Conservation (phyloP, 768 basidiomycete species). For the Termitomyces sp. region DNA sequence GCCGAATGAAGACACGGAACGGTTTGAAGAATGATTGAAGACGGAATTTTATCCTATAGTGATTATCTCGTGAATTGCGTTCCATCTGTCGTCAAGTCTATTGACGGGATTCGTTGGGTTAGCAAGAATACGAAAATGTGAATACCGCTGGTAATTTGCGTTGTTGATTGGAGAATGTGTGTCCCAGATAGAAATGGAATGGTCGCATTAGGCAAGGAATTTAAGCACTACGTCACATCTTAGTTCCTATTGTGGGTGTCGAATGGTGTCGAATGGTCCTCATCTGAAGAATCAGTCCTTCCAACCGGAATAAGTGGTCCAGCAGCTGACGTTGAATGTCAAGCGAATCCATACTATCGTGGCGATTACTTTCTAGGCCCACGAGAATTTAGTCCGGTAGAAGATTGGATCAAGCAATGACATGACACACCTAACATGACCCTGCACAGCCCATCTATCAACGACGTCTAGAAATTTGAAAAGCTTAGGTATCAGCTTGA, state of each 20-base stretch:
- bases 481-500: too few relatives aligned
- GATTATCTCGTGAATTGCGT: too few relatives aligned
- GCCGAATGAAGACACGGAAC: neutral
- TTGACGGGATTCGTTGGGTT: too few relatives aligned
- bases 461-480: too few relatives aligned
- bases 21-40: neutral
- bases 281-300: neutral
- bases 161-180: neutral
- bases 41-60: too few relatives aligned
- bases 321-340: neutral
- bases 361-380: neutral
- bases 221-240: neutral
- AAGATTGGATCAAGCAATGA: neutral
- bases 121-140: too few relatives aligned
- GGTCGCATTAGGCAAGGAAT: neutral
- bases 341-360: neutral
- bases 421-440: too few relatives aligned
- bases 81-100: too few relatives aligned
- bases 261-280: neutral
- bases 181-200: neutral
- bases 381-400: neutral
- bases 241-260: neutral
- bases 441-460: too few relatives aligned
- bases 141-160: neutral
- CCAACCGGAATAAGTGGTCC: neutral